A percentile compares a stretch with the other conserved stretches of the same genome.
Conservation (phyloP, 192 early-diverging fungal genomes). For the Coemansia biformis region DNA sequence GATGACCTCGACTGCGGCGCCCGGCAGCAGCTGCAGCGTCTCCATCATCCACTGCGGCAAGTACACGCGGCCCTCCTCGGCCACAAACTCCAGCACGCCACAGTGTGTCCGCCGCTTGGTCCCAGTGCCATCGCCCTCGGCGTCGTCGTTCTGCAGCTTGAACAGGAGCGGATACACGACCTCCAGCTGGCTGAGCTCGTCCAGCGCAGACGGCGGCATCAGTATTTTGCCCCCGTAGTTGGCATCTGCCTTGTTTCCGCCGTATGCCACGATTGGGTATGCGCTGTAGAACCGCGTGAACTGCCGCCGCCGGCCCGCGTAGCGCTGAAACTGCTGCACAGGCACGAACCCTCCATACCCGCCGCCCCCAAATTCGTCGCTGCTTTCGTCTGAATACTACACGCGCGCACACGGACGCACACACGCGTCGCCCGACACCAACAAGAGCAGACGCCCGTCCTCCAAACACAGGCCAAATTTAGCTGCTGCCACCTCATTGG, state of each 20-base stretch:
- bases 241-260: slow-evolving; percentile 33
- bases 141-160: slow-evolving; percentile 62
- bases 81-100: slow-evolving; percentile 97
- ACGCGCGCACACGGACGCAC: no score
- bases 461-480: no score
- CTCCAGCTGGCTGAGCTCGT: slow-evolving; percentile 64
- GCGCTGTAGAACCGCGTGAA: slow-evolving; percentile 42
- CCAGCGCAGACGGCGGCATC: slow-evolving; percentile 46
- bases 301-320: slow-evolving; percentile 16
- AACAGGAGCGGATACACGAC: slow-evolving; percentile 94
- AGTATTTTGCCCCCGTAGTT: slow-evolving; percentile 52
- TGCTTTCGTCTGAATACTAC: slow-evolving; percentile 25
- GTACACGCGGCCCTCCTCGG: slow-evolving; percentile 93
- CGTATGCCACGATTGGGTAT: slow-evolving; percentile 30
- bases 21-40: slow-evolving; percentile 69
- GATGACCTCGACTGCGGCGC: slow-evolving; percentile 71
- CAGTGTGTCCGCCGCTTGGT: slow-evolving; percentile 67
- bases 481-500: no score
- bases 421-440: no score
- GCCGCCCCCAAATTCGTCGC: slow-evolving; percentile 25
- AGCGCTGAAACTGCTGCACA: slow-evolving; percentile 1
- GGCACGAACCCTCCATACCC: slow-evolving; percentile 6
- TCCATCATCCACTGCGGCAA: slow-evolving; percentile 99
- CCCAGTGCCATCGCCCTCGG: slow-evolving; percentile 7
- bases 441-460: no score